phyloP scores from a whole-genome alignment of 495 filamentous ascomycete genomes.

The Chaetomium cochliodes region DNA sequence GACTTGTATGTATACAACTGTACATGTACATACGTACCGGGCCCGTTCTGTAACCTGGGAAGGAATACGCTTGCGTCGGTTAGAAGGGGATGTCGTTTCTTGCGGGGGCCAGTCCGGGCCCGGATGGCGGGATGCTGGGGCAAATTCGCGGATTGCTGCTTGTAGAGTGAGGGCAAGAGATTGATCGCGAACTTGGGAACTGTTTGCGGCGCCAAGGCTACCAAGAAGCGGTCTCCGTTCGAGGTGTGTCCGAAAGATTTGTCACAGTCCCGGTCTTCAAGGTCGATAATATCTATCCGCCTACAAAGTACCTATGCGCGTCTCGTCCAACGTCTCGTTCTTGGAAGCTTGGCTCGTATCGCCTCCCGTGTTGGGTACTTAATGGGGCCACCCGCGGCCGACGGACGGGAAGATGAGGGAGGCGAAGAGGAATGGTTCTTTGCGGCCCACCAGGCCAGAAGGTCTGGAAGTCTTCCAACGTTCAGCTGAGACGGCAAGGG shows the following conservation, averaged over 20 bases:
- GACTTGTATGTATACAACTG: not conserved
- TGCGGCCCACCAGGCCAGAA: not conserved
- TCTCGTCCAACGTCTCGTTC: too few species aligned
- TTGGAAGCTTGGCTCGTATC: not conserved
- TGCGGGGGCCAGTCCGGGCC: not conserved
- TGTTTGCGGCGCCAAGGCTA: too few species aligned
- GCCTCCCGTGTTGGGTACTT: not conserved
- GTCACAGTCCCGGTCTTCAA: not conserved
- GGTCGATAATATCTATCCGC: too few species aligned
- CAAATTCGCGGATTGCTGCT: not conserved
- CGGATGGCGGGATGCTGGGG: not conserved
- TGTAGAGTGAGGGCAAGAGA: not conserved
- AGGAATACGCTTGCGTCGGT: too few species aligned
- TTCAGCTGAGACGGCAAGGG: not conserved
- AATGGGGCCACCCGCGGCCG: not conserved
- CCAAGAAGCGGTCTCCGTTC: too few species aligned
- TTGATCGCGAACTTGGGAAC: conserved; percentile 1
- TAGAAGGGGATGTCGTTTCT: not conserved
- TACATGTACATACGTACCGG: not conserved
- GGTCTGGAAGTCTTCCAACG: not conserved
- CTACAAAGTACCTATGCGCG: too few species aligned
- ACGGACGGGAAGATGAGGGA: not conserved
- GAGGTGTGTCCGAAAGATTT: not conserved
- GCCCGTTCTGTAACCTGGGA: not conserved
- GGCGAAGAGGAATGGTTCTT: not conserved